These are phyloP conservation scores for Talaromyces piceae DNA, from an alignment of 2,329 filamentous ascomycete species.

Conservation along the genomic window DNA sequence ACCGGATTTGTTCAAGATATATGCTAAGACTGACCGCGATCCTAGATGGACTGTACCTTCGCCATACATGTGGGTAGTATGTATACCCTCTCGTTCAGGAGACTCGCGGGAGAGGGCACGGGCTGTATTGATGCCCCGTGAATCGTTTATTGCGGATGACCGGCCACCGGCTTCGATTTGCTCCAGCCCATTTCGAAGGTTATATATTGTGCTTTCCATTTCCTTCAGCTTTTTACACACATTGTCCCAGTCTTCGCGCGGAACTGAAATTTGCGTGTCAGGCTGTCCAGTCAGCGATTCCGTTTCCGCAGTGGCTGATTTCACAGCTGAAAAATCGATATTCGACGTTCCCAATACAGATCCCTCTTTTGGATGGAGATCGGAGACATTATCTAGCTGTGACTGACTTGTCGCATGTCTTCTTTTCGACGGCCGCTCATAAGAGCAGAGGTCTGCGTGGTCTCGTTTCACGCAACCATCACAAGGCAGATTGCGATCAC, in stretches of 20 bases:
- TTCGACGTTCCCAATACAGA: constrained; percentile 1
- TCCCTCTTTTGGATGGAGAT: neutral
- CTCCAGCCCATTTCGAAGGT: constrained; percentile 33
- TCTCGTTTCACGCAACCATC: constrained; percentile 44
- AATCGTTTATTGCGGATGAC: constrained; percentile 19
- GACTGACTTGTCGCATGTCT: constrained; percentile 21
- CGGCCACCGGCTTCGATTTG: constrained; percentile 20
- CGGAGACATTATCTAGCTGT: neutral
- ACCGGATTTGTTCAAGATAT: constrained; percentile 49
- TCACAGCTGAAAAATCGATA: constrained; percentile 7
- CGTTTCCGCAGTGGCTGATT: constrained; percentile 12
- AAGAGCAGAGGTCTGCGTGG: constrained; percentile 43
- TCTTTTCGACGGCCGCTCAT: constrained; percentile 43
- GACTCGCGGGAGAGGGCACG: constrained; percentile 20
- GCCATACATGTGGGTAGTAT: constrained; percentile 52
- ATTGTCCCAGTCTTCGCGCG: constrained; percentile 39
- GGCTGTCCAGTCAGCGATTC: constrained; percentile 6
- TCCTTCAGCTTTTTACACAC: constrained; percentile 35
- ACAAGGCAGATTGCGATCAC: constrained; percentile 42
- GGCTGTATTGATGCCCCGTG: constrained; percentile 18
- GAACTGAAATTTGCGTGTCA: constrained; percentile 28
- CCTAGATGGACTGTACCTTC: constrained; percentile 56
- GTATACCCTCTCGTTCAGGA: constrained; percentile 48
- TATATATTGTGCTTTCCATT: constrained; percentile 36
- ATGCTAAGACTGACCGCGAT: constrained; percentile 54